Base-by-base conservation (phyloP, 768 basidiomycete genomes). In the Roridomyces roridus region DNA sequence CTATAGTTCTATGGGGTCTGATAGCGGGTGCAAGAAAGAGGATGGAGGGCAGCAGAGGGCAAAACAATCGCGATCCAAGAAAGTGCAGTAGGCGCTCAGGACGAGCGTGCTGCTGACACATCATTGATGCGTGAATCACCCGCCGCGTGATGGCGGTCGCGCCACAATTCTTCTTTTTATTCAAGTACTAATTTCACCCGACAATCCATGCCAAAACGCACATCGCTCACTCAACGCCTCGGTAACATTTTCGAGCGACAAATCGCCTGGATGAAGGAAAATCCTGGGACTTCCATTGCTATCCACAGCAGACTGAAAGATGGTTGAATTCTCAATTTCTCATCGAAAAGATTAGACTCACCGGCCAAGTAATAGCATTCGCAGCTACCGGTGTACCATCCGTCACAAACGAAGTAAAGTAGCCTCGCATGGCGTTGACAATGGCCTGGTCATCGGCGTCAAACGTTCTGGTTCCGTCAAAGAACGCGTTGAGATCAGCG, bases 391-490 rank as follows among this genome's bases (percentile, higher is more conserved):
- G 78, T 12, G 52, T 55, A 8, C 72, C 72, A 14, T 59, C 63
- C 1, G 72, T 72, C 21, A 72, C 77, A 40, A 78, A 80, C 4
- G 74, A 76, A 0, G 74, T 75, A 67, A 70, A 80, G 48, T 65
- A 76, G 43, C 75, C 59, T n/a, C 74, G 68, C 74, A 78, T 78
- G 9, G 71, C 64, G 26, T 66, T 62, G 49, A 75, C 76, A 12
- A 80, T 64, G 5, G 66, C 64, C 15, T 63, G 39, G 40, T 75
- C 70, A 9, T 66, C 63, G 6, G 64, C 51, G 45, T 72, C 66
- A 41, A 70, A 58, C 8, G 55, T 59, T 5, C 57, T 24, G 2
- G 39, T 23, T 21, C 70, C 64, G 7, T 58, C 48, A 59, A 72
- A 78, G 62, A 79, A 75, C 6, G 72, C 77, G 5, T 63, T 56